Conservation (phyloP, 371 early-diverging fungal species). For the Dinochytrium kinnereticum region DNA sequence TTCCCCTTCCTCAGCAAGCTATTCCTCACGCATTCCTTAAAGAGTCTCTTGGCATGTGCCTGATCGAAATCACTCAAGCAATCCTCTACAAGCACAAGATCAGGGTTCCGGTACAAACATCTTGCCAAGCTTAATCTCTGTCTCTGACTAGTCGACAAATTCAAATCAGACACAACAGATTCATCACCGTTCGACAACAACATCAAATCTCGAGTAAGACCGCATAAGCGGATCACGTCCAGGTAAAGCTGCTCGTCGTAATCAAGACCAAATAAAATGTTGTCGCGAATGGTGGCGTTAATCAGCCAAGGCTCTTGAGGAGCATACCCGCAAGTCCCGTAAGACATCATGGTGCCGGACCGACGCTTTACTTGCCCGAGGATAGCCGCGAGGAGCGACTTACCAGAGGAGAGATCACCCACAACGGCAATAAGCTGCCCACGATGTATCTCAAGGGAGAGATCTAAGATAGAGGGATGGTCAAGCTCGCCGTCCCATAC, state of each 20-base stretch:
- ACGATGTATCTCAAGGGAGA: conserved; percentile 58
- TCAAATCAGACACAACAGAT: conserved; percentile 44
- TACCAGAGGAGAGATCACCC: conserved; percentile 74
- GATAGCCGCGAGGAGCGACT: conserved; percentile 66
- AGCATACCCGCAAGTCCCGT: conserved; percentile 52
- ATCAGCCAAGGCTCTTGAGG: conserved; percentile 58
- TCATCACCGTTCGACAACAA: conserved; percentile 50
- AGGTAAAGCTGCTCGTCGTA: conserved; percentile 48
- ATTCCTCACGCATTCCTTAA: conserved; percentile 66
- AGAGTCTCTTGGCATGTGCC: conserved; percentile 61
- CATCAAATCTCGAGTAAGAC: conserved; percentile 51
- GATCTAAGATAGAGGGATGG: conserved; percentile 60
- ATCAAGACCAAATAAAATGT: conserved; percentile 56
- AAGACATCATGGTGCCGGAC: conserved; percentile 50
- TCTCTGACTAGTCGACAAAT: conserved; percentile 49
- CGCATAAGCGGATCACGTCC: conserved; percentile 49
- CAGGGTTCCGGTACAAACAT: conserved; percentile 51
- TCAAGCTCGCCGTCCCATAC: conserved; percentile 66
- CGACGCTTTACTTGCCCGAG: conserved; percentile 65
- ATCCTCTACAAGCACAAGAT: conserved; percentile 49
- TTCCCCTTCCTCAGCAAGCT: conserved; percentile 54
- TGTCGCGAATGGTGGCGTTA: conserved; percentile 54
- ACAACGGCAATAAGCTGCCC: conserved; percentile 67
- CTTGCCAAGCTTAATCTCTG: conserved; percentile 58
- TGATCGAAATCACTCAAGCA: conserved; percentile 52